These are phyloP conservation scores for Picea sitchensis DNA, from an alignment of 75 land plant genomes.

Conservation along the genomic window DNA sequence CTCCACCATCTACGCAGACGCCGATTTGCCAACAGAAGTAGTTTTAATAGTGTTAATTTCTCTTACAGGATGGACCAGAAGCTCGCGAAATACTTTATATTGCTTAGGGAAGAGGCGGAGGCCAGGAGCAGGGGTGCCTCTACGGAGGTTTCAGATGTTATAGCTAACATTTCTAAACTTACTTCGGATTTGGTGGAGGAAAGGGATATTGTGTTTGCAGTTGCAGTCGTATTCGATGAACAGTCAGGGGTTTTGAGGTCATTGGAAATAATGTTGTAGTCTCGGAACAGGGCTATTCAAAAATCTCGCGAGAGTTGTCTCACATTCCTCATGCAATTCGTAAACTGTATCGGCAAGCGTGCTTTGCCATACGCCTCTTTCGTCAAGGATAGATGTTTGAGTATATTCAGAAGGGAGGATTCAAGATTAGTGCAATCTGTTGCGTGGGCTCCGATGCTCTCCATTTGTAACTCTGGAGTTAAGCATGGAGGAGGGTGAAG, in stretches of 20 bases:
- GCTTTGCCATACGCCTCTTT: conserved; percentile 19
- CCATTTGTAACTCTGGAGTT: background rate
- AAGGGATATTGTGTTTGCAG: conserved; percentile 25
- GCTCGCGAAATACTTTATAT: too few species aligned
- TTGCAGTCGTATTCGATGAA: conserved; percentile 33
- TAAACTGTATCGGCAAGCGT: conserved; percentile 16
- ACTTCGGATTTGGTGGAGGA: conserved; percentile 8
- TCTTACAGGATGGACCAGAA: too few species aligned
- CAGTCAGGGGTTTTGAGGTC: conserved; percentile 23
- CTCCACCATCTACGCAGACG: too few species aligned
- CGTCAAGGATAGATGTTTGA: conserved; percentile 1
- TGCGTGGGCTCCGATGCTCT: conserved; percentile 24
- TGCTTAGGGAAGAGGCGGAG: too few species aligned
- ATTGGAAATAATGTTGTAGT: conserved; percentile 15
- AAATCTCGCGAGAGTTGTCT: conserved; percentile 27
- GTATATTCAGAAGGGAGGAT: too few species aligned
- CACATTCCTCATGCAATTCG: conserved; percentile 10
- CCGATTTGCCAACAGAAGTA: too few species aligned
- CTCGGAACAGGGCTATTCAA: conserved; percentile 12
- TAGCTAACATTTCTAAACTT: too few species aligned
- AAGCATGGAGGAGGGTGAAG: conserved; percentile 3
- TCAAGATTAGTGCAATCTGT: background rate
- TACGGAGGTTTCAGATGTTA: too few species aligned
- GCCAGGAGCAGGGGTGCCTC: too few species aligned
- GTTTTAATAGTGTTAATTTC: too few species aligned